Evolutionary conservation across 305 asterid genomes (phyloP), one percentile per base, ranked within the genome.

Genomic region (Solanum hybrid): DNA sequence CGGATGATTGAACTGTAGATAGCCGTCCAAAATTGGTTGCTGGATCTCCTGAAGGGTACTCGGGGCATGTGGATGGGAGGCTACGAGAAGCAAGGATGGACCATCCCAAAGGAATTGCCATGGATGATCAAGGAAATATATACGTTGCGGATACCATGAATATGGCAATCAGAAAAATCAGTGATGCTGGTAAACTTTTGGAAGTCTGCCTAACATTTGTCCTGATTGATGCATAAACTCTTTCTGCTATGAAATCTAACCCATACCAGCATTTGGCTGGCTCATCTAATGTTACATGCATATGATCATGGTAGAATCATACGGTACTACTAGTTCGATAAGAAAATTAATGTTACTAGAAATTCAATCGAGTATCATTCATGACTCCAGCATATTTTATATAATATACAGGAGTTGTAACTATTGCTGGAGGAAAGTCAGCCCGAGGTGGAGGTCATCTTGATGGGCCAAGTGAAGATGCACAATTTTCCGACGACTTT

Each of bases 401-500:
- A 35, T 86, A 64, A 38, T 88, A 37, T 86, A 77, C 93, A 97
- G 99, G 98, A 84, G 95, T 96, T 10, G 99, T 96, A 84, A 97
- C 99, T 2, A 93, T 97, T 88, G 99, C 99, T 0, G 99, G 99
- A 87, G 99, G 99, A 11, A 96, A 93, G 85, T 73, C 91, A 90
- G 93, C 93, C 37, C 91, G 98, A 56, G 98, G 97, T 91, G 99
- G 99, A 77, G 95, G 95, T 38, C 99, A 97, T 78, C 87, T 94
- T n/a, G 99, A 97, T 84, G 99, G 99, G 27, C 99, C 99, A 19
- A 95, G 99, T 89, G 99, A 96, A 92, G 98, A 97, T 79, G 98
- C 99, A 10, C 94, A 92, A 88, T 95, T 97, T 90, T 97, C 99
- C 0, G 90, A 95, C 72, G 99, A 97, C 90, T 96, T 97, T 89